These are phyloP conservation scores for Periconia macrospinosa DNA, from an alignment of 2,329 filamentous ascomycete genomes.

Conservation along the genomic window DNA sequence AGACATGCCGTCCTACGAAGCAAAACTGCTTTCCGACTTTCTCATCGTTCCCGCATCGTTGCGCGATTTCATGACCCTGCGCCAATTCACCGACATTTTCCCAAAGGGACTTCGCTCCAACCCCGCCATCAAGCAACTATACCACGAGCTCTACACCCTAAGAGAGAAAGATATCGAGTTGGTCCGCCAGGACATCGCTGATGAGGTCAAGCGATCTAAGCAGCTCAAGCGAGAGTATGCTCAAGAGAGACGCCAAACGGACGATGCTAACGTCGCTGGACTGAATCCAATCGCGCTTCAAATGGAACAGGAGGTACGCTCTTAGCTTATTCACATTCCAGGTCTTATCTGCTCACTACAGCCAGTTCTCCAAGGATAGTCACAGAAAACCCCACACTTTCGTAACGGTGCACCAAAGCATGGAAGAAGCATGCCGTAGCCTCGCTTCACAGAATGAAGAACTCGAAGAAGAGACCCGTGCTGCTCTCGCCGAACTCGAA, in stretches of 20 bases:
- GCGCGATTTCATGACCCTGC: constrained; percentile 70
- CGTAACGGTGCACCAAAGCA: constrained; percentile 65
- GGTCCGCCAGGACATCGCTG: constrained; percentile 66
- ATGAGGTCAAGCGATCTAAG: constrained; percentile 65
- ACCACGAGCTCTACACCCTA: constrained; percentile 77
- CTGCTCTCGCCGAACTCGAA: constrained; percentile 63
- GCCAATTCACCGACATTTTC: constrained; percentile 77
- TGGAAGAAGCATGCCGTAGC: constrained; percentile 67
- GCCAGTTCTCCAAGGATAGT: constrained; percentile 58
- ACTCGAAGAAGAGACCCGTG: constrained; percentile 66
- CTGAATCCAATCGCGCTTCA: constrained; percentile 65
- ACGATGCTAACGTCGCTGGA: constrained; percentile 55
- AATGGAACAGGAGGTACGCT: constrained; percentile 48
- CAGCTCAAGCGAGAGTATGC: constrained; percentile 61
- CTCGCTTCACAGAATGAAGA: constrained; percentile 69
- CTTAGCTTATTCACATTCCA: neutral
- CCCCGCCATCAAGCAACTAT: constrained; percentile 70
- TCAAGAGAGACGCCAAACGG: constrained; percentile 55
- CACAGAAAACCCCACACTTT: constrained; percentile 62
- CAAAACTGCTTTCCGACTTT: constrained; percentile 74
- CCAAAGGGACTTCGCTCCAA: constrained; percentile 67
- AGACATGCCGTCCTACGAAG: constrained; percentile 72
- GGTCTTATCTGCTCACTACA: neutral
- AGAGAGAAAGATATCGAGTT: constrained; percentile 69
- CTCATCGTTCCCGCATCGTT: constrained; percentile 76